phyloP scores from a whole-genome alignment of 1,139 yeast genomes.

The Hansenula lynferdii region DNA sequence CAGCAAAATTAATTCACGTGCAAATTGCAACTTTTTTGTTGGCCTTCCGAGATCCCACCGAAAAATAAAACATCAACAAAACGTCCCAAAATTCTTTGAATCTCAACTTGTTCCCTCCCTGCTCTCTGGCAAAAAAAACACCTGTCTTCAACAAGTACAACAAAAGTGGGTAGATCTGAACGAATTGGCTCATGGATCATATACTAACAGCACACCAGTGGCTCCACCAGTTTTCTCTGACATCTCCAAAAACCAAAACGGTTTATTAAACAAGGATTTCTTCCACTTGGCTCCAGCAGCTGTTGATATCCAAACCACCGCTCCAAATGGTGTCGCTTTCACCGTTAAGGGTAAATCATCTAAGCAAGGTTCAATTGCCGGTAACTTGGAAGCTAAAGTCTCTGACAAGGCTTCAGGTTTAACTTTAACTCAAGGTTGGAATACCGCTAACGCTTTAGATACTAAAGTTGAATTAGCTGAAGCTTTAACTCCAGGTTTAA shows the following conservation, averaged over 20 bases:
- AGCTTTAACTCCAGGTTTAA: conserved; percentile 91
- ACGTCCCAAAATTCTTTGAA: background rate
- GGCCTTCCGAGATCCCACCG: background rate
- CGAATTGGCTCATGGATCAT: too few relatives aligned
- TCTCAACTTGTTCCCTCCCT: background rate
- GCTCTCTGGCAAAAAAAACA: background rate
- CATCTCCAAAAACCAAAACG: conserved; percentile 86
- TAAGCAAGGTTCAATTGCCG: conserved; percentile 79
- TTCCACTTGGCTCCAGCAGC: conserved; percentile 87
- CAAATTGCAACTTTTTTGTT: conserved; percentile 2
- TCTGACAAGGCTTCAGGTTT: conserved; percentile 91
- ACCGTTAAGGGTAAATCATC: conserved; percentile 91
- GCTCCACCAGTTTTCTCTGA: conserved; percentile 83
- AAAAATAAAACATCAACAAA: background rate
- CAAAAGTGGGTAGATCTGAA: background rate
- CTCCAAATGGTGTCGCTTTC: conserved; percentile 96
- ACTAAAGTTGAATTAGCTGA: conserved; percentile 93
- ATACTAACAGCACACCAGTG: conserved; percentile 25
- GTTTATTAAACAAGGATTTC: conserved; percentile 86
- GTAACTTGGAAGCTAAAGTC: conserved; percentile 89
- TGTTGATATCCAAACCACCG: conserved; percentile 85
- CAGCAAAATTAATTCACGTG: conserved; percentile 1
- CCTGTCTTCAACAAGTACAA: background rate
- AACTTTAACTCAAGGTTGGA: conserved; percentile 96
- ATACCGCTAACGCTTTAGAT: conserved; percentile 86